Conservation (phyloP, 164 flowering plant genomes). For the Nelumbo lutea region DNA sequence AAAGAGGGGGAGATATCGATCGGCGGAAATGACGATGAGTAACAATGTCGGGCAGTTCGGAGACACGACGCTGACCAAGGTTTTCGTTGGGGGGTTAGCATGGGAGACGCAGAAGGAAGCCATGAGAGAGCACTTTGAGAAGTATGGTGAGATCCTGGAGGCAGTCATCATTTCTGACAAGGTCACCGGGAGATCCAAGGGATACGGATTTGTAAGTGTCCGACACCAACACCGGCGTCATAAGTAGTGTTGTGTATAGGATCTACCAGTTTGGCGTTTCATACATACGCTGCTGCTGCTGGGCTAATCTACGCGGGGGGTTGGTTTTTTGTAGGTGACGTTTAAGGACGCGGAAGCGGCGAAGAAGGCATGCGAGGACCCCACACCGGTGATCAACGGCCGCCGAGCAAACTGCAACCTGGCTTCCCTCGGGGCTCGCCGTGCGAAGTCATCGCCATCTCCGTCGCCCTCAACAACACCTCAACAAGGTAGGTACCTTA, state of each 20-base stretch:
- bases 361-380: slow-evolving; percentile 82
- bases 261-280: too few relatives aligned
- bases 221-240: too few relatives aligned
- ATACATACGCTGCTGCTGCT: too few relatives aligned
- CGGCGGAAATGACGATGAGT: slow-evolving; percentile 25
- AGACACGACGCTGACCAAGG: slow-evolving; percentile 83
- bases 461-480: slow-evolving; percentile 29
- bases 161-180: slow-evolving; percentile 94
- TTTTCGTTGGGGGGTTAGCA: slow-evolving; percentile 91
- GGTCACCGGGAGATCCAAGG: slow-evolving; percentile 90
- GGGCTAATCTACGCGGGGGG: slow-evolving; percentile 8
- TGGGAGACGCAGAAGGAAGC: slow-evolving; percentile 95
- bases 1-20: not conserved
- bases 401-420: slow-evolving; percentile 94
- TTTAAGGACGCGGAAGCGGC: slow-evolving; percentile 92
- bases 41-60: slow-evolving; percentile 45
- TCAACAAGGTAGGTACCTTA: slow-evolving; percentile 28
- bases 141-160: slow-evolving; percentile 88
- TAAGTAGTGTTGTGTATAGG: not conserved
- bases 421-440: slow-evolving; percentile 88
- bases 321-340: slow-evolving; percentile 55
- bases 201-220: slow-evolving; percentile 88
- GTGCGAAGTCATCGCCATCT: slow-evolving; percentile 31
- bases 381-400: slow-evolving; percentile 80
- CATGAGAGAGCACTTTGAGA: slow-evolving; percentile 66